A percentile compares a stretch with the other conserved stretches of the same genome.
These are phyloP conservation scores for Didymella segeticola DNA, from an alignment of 2,329 filamentous ascomycete species.

Conservation along the genomic window DNA sequence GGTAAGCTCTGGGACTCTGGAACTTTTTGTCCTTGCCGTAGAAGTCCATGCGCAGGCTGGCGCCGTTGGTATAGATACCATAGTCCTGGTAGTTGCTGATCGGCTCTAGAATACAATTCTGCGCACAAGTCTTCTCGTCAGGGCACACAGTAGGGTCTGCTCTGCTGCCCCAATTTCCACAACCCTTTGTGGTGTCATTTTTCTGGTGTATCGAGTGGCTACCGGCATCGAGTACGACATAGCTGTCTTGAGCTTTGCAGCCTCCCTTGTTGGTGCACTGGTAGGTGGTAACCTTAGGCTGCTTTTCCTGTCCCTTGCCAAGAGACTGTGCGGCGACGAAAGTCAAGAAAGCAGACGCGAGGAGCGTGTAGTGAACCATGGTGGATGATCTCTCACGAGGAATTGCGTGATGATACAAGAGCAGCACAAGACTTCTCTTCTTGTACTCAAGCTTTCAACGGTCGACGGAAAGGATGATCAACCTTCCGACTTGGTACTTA, in stretches of 20 bases:
- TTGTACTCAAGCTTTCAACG: slow-evolving; percentile 11
- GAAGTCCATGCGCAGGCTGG: slow-evolving; percentile 56
- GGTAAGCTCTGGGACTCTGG: slow-evolving; percentile 65
- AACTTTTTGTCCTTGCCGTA: slow-evolving; percentile 47
- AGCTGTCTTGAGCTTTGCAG: slow-evolving; percentile 57
- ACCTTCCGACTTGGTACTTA: slow-evolving; percentile 5
- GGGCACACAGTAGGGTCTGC: slow-evolving; percentile 57
- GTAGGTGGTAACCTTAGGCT: slow-evolving; percentile 60
- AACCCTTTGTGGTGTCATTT: slow-evolving; percentile 40
- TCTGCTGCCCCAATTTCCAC: slow-evolving; percentile 39
- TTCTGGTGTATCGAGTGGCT: slow-evolving; percentile 55
- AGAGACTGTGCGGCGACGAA: slow-evolving; percentile 41
- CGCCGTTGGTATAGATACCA: slow-evolving; percentile 59
- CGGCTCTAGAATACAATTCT: slow-evolving; percentile 64
- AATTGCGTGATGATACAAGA: slow-evolving; percentile 13
- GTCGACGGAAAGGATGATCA: slow-evolving; percentile 4
- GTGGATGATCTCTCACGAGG: slow-evolving; percentile 7
- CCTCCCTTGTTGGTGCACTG: slow-evolving; percentile 60
- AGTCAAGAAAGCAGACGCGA: slow-evolving; percentile 36
- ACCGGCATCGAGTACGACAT: slow-evolving; percentile 59
- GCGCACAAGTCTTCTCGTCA: slow-evolving; percentile 58
- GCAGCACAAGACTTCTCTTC: background rate
- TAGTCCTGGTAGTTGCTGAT: slow-evolving; percentile 61
- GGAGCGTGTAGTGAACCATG: slow-evolving; percentile 36
- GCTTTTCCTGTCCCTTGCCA: slow-evolving; percentile 52